phyloP scores from a whole-genome alignment of 2,329 filamentous ascomycete genomes.

The Cercospora sp. region DNA sequence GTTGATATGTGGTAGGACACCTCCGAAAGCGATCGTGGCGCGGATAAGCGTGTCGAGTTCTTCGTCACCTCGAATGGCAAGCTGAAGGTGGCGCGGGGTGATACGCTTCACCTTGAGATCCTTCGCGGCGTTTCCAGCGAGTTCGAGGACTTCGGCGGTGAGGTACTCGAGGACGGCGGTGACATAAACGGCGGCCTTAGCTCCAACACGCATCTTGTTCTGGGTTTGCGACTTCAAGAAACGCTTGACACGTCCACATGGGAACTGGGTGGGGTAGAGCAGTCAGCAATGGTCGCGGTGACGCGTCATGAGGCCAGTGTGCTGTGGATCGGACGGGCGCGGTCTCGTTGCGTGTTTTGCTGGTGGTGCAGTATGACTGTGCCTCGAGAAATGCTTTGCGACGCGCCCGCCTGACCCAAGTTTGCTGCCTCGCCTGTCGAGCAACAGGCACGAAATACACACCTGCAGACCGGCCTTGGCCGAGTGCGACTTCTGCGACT shows the following conservation, averaged over 20 bases:
- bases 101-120: conserved; percentile 99
- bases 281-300: conserved; percentile 30
- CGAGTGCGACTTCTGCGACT: conserved; percentile 90
- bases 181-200: conserved; percentile 97
- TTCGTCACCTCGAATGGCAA: conserved; percentile 92
- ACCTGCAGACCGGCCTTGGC: conserved; percentile 95
- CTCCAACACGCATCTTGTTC: conserved; percentile 99
- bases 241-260: conserved; percentile 99
- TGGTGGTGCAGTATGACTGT: conserved; percentile 13
- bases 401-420: conserved; percentile 29
- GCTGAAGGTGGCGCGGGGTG: conserved; percentile 97
- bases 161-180: conserved; percentile 98
- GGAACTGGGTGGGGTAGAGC: conserved; percentile 67
- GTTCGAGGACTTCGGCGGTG: conserved; percentile 96
- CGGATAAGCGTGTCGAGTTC: conserved; percentile 96
- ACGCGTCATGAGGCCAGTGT: conserved; percentile 7
- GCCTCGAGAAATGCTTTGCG: conserved; percentile 32
- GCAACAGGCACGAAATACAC: conserved; percentile 45
- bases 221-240: conserved; percentile 99
- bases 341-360: conserved; percentile 6
- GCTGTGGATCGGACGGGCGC: neutral
- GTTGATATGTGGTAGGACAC: conserved; percentile 98
- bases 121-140: conserved; percentile 96
- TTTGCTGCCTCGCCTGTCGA: conserved; percentile 17
- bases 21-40: conserved; percentile 96